A percentile compares a stretch with the other conserved stretches of the same genome.
Evolutionary conservation across 768 basidiomycete species (phyloP).

Genomic region (Leccinum broughii): DNA sequence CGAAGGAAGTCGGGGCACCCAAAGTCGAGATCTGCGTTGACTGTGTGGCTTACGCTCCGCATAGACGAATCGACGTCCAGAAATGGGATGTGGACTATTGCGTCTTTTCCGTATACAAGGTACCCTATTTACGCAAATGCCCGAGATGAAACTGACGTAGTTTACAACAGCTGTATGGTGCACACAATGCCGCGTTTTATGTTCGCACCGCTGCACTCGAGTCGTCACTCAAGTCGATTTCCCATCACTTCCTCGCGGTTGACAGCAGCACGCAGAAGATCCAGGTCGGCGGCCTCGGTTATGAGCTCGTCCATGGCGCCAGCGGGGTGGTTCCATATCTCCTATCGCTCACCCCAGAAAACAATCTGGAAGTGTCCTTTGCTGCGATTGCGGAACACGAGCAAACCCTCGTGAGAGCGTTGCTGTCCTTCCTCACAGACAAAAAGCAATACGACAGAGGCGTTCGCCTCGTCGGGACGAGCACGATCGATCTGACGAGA

Average conservation of each 20-base stretch:
- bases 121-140: constrained; percentile 20
- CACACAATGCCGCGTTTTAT: constrained; percentile 69
- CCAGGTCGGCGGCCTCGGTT: constrained; percentile 72
- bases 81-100: constrained; percentile 79
- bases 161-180: constrained; percentile 62
- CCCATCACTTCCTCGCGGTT: constrained; percentile 68
- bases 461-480: constrained; percentile 67
- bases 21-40: constrained; percentile 73
- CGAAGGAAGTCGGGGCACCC: constrained; percentile 49
- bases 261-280: constrained; percentile 56
- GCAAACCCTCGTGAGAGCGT: constrained; percentile 50
- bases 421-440: constrained; percentile 56
- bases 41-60: constrained; percentile 79
- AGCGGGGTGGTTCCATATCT: constrained; percentile 67
- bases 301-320: constrained; percentile 64
- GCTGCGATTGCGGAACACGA: constrained; percentile 63
- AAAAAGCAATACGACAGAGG: constrained; percentile 53
- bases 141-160: not conserved
- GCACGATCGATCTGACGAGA: constrained; percentile 41
- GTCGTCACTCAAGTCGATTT: constrained; percentile 54
- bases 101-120: constrained; percentile 78
- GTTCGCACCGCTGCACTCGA: constrained; percentile 50
- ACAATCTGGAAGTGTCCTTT: constrained; percentile 51
- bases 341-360: constrained; percentile 52
- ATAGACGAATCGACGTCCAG: constrained; percentile 67